A percentile compares a stretch with the other conserved stretches of the same genome.
Evolutionary conservation across 140 eudicot species (phyloP).

Genomic region (Oenanthe javanica): DNA sequence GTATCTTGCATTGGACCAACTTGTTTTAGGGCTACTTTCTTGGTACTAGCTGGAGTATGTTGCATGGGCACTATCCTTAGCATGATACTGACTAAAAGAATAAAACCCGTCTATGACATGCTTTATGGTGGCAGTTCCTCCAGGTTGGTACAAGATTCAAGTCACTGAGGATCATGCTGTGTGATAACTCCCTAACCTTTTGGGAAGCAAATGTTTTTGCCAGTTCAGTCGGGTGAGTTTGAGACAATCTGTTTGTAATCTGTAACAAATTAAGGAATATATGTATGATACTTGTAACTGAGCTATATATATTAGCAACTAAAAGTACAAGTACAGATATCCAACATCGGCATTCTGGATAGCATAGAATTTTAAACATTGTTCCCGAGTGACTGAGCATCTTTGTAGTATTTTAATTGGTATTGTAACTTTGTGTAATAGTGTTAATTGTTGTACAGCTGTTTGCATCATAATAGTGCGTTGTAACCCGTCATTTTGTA

Average conservation of each 20-base stretch:
- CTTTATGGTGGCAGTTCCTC: conserved; percentile 51
- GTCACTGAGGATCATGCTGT: conserved; percentile 5
- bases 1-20: conserved; percentile 42
- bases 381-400: neutral
- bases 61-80: conserved; percentile 33
- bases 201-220: neutral
- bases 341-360: neutral
- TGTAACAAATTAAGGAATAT: neutral
- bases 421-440: neutral
- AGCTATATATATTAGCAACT: neutral
- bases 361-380: neutral
- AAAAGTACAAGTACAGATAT: neutral
- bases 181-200: neutral
- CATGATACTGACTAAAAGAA: conserved; percentile 37
- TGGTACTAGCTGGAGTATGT: conserved; percentile 39
- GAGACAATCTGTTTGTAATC: neutral
- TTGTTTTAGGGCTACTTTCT: conserved; percentile 46
- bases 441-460: neutral
- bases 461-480: neutral
- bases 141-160: conserved; percentile 21
- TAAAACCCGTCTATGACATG: conserved; percentile 47
- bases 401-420: neutral
- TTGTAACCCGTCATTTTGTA: neutral
- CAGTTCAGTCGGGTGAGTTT: neutral
- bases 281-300: neutral